These are phyloP conservation scores for Aphanomyces euteiches DNA, from an alignment of 352 stramenopile genomes.

Conservation along the genomic window DNA sequence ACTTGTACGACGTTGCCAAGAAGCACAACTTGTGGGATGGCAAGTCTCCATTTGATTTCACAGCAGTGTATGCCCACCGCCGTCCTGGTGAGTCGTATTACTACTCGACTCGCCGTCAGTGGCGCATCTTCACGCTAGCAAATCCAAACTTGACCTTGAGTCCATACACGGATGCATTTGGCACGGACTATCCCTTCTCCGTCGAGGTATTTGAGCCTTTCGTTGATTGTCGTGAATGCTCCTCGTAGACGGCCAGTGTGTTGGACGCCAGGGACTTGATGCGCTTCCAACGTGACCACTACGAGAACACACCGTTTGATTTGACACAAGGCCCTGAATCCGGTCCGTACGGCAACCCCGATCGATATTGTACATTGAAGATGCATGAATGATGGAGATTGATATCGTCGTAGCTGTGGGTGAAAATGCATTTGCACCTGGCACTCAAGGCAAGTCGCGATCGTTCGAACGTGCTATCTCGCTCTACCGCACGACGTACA, in stretches of 20 bases:
- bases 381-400: not conserved
- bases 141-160: slow-evolving; percentile 66
- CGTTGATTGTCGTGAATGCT: not conserved
- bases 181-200: slow-evolving; percentile 83
- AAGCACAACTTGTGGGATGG: slow-evolving; percentile 76
- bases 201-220: slow-evolving; percentile 44
- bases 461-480: slow-evolving; percentile 91
- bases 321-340: slow-evolving; percentile 39
- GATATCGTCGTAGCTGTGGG: not conserved
- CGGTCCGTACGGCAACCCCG: slow-evolving; percentile 59
- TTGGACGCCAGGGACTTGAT: slow-evolving; percentile 47
- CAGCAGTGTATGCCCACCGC: slow-evolving; percentile 71
- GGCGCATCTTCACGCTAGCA: slow-evolving; percentile 84
- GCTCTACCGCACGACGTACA: slow-evolving; percentile 91
- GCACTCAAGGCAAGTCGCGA: slow-evolving; percentile 26
- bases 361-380: slow-evolving; percentile 41
- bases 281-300: slow-evolving; percentile 52
- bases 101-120: slow-evolving; percentile 88
- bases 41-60: slow-evolving; percentile 82
- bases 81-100: slow-evolving; percentile 53
- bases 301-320: slow-evolving; percentile 54
- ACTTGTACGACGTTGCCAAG: slow-evolving; percentile 82
- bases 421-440: not conserved
- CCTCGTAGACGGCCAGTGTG: not conserved
- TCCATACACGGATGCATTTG: slow-evolving; percentile 66